Conservation (phyloP, 768 basidiomycete genomes). For the Russula compacta region DNA sequence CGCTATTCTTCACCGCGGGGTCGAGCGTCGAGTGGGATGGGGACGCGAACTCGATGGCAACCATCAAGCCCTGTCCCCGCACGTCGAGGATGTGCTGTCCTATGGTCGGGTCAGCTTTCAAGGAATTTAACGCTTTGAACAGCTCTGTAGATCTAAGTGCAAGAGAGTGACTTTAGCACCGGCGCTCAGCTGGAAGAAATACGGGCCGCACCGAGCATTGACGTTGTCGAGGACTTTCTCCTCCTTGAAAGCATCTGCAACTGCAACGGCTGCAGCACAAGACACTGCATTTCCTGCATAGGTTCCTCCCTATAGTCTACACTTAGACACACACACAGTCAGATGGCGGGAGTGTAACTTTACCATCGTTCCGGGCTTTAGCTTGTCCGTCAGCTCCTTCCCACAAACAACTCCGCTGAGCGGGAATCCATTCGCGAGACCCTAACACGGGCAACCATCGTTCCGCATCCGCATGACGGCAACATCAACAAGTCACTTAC, state of each 20-base stretch:
- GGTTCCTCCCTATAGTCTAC: constrained; percentile 56
- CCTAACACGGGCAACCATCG: constrained; percentile 32
- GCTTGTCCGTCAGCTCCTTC: constrained; percentile 70
- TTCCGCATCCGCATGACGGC: not conserved
- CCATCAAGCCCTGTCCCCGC: constrained; percentile 85
- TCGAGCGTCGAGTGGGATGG: constrained; percentile 48
- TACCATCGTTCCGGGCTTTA: constrained; percentile 76
- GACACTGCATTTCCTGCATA: constrained; percentile 89
- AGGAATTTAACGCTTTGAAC: constrained; percentile 45
- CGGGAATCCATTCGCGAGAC: constrained; percentile 89
- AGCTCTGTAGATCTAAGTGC: constrained; percentile 60
- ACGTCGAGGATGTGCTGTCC: constrained; percentile 67
- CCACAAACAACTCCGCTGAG: constrained; percentile 77
- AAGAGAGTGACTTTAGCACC: not conserved
- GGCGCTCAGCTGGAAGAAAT: not conserved
- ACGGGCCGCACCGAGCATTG: constrained; percentile 42
- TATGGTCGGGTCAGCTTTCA: constrained; percentile 47
- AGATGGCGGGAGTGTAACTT: constrained; percentile 6
- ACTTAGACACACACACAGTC: not conserved
- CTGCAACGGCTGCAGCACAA: constrained; percentile 85
- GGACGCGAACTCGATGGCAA: constrained; percentile 69
- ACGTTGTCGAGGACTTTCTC: constrained; percentile 84
- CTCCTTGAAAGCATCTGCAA: constrained; percentile 64
- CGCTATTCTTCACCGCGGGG: constrained; percentile 29
- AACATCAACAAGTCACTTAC: constrained; percentile 27